These are phyloP conservation scores for Beauveria sp. DNA, from an alignment of 2,329 filamentous ascomycete genomes.

Conservation along the genomic window DNA sequence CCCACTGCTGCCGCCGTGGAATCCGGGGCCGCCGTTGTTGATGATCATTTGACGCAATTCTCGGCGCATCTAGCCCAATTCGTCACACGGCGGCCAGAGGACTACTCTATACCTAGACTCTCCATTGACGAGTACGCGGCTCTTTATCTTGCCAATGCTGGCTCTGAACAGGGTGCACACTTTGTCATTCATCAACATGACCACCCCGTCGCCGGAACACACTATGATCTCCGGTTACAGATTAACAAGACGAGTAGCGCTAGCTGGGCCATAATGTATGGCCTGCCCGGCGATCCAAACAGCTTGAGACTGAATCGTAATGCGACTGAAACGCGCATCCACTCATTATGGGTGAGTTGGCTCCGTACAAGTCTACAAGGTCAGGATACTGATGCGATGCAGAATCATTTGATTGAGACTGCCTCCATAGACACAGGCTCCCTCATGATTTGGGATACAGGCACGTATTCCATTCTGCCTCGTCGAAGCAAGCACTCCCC, in stretches of 20 bases:
- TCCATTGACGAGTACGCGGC: slow-evolving; percentile 26
- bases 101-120: slow-evolving; percentile 15
- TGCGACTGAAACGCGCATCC: slow-evolving; percentile 54
- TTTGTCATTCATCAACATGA: slow-evolving; percentile 70
- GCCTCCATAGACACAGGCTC: slow-evolving; percentile 47
- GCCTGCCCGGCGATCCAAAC: slow-evolving; percentile 51
- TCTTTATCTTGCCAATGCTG: slow-evolving; percentile 29
- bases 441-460: slow-evolving; percentile 56
- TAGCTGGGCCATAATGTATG: slow-evolving; percentile 60
- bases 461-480: slow-evolving; percentile 48
- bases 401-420: slow-evolving; percentile 56
- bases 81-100: slow-evolving; percentile 18
- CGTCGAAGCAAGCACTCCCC: slow-evolving; percentile 27
- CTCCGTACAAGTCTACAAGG: neutral
- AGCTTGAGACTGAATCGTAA: slow-evolving; percentile 46
- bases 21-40: slow-evolving; percentile 27
- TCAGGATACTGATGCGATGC: neutral
- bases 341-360: slow-evolving; percentile 47
- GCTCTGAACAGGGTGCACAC: slow-evolving; percentile 35
- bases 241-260: slow-evolving; percentile 60
- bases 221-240: slow-evolving; percentile 64
- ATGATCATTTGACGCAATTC: slow-evolving; percentile 35
- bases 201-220: slow-evolving; percentile 59
- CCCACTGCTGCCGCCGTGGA: slow-evolving; percentile 31
- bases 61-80: slow-evolving; percentile 23